A percentile compares a stretch with the other conserved stretches of the same genome.
Conservation (phyloP, 2,329 filamentous ascomycete genomes). For the Rutstroemia sydowiana region DNA sequence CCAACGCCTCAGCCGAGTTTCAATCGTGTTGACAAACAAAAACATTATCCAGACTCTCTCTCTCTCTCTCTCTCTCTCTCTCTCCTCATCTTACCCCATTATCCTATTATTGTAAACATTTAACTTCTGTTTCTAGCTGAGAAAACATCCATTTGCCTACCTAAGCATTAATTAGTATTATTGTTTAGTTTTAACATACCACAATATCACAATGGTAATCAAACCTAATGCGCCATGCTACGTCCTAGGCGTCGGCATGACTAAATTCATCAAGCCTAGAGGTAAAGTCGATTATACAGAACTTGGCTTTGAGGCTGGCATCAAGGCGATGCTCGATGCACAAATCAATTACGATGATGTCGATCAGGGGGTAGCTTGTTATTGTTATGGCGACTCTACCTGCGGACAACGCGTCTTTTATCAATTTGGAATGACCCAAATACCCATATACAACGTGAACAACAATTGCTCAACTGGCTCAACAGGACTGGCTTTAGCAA, state of each 20-base stretch:
- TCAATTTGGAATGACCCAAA: slow-evolving; percentile 95
- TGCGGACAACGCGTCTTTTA: slow-evolving; percentile 97
- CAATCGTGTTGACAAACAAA: no score
- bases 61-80: no score
- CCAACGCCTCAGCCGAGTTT: no score
- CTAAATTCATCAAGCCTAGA: slow-evolving; percentile 96
- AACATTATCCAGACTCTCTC: no score
- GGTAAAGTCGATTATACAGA: slow-evolving; percentile 93
- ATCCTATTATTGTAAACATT: no score
- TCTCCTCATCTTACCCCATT: no score
- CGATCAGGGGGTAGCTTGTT: slow-evolving; percentile 92
- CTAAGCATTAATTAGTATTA: no score
- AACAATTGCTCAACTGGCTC: slow-evolving; percentile 98
- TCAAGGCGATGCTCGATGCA: slow-evolving; percentile 50
- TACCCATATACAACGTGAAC: slow-evolving; percentile 97
- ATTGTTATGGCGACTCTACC: slow-evolving; percentile 93
- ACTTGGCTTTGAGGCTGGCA: slow-evolving; percentile 83
- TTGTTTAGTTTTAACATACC: no score
- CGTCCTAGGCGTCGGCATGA: slow-evolving; percentile 96
- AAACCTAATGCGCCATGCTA: slow-evolving; percentile 49
- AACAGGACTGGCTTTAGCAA: slow-evolving; percentile 77
- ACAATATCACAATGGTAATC: slow-evolving; percentile 20
- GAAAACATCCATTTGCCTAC: no score
- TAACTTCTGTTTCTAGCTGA: no score
- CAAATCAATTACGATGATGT: slow-evolving; percentile 96